Evolutionary conservation across 192 early-diverging fungal genomes (phyloP), one percentile per base, ranked within the genome.

Genomic region (Phycomyces blakesleeanus): DNA sequence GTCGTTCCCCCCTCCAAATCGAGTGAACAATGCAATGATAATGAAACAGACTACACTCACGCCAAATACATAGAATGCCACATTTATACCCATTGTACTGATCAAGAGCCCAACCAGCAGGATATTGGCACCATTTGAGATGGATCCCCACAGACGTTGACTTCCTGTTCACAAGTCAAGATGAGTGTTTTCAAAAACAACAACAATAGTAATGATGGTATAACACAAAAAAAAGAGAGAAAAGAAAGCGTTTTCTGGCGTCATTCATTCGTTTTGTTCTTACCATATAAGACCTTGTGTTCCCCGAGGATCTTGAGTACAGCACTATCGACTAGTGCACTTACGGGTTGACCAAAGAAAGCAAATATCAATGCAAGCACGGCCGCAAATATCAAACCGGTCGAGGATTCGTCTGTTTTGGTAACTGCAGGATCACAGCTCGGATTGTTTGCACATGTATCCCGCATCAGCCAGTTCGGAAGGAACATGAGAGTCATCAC

Each of bases 251-350:
- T 25, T 38, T 39, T 25, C 20, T 63, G 18, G 12, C n/a, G 20
- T 52, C 8, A 16, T 21, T 63, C 14, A 16, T 50, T 61, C 14
- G 57, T 57, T n/a, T 14, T n/a, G 55, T 20, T 11, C 24, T 62
- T 63, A 77, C 76, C 76, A 68, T 77, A 77, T 34, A 74, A 57
- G 12, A 74, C 52, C 55, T 70, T 77, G 21, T 77, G 57, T 10
- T 67, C 59, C n/a, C 68, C 76, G 18, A 76, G 34, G 57, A 76
- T 76, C 18, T 76, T 76, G 27, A 76, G 20, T 39, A 72, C 70
- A 5, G 70, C 74, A 57, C 69, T 72, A 34, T 76, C 74, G 3
- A 76, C 66, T 18, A 76, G 53, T 10, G 71, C 70, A 20, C 51
- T 52, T 4, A 72, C 61, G 8, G 74, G 70, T 18, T 61, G 47